These are phyloP conservation scores for Pseudocercospora pini-densiflorae DNA, from an alignment of 2,329 filamentous ascomycete genomes.

Conservation along the genomic window DNA sequence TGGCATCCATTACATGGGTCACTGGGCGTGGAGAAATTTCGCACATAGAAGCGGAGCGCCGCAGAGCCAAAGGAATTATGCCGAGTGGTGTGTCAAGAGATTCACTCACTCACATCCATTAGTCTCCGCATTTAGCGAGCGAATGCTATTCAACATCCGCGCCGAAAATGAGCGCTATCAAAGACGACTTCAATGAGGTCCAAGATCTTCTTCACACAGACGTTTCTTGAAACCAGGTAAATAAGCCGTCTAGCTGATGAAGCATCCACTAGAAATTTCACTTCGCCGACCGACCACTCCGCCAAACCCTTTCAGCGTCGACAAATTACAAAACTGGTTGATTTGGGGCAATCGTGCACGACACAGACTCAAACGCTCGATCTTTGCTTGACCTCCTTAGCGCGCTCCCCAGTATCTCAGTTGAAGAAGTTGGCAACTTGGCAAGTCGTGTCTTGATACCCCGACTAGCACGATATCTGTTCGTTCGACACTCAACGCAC, in stretches of 20 bases:
- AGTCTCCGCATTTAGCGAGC: constrained; percentile 1
- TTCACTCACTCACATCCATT: background rate
- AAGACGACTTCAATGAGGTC: background rate
- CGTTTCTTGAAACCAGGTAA: background rate
- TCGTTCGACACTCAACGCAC: background rate
- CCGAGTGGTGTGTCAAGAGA: constrained; percentile 4
- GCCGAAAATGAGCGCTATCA: background rate
- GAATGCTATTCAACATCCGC: background rate
- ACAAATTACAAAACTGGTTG: background rate
- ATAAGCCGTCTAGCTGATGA: background rate
- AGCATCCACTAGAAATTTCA: background rate
- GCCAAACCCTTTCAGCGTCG: background rate
- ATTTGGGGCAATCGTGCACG: background rate
- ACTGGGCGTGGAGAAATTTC: constrained; percentile 1
- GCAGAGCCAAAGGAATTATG: background rate
- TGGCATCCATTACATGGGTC: background rate
- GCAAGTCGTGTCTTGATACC: background rate
- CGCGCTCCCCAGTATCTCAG: background rate
- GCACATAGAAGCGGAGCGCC: background rate
- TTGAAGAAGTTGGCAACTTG: background rate
- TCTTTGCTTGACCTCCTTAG: background rate
- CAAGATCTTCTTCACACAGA: background rate
- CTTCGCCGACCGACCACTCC: background rate
- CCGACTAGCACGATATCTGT: background rate
- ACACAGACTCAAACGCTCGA: background rate